Conservation (phyloP, 2,329 filamentous ascomycete species). For the Penicillium frequentans region DNA sequence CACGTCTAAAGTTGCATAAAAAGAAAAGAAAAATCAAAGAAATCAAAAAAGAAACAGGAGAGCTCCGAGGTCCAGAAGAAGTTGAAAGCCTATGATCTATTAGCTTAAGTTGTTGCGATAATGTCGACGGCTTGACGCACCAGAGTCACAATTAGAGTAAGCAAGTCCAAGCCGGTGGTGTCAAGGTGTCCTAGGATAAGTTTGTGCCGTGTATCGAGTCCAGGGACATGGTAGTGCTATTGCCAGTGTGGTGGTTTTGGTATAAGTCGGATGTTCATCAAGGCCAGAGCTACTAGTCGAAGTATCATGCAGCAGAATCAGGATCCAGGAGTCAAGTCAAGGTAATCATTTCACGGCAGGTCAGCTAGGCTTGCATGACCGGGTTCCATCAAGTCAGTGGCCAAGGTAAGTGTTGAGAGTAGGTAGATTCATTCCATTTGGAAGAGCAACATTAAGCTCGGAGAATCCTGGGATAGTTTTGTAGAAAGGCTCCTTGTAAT, state of each 20-base stretch:
- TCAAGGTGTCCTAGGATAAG: slow-evolving; percentile 10
- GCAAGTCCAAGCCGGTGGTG: slow-evolving; percentile 6
- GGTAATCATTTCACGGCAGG: slow-evolving; percentile 5
- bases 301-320: slow-evolving; percentile 1
- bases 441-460: slow-evolving; percentile 21
- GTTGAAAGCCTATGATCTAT: neutral
- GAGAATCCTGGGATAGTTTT: slow-evolving; percentile 8
- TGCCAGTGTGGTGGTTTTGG: neutral
- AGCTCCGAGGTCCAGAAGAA: slow-evolving; percentile 21
- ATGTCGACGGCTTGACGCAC: slow-evolving; percentile 11
- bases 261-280: neutral
- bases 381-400: slow-evolving; percentile 15
- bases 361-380: slow-evolving; percentile 8
- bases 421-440: slow-evolving; percentile 11
- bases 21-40: slow-evolving; percentile 7
- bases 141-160: slow-evolving; percentile 2
- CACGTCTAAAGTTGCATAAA: slow-evolving; percentile 3
- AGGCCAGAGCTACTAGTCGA: slow-evolving; percentile 9
- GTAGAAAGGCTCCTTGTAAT: slow-evolving; percentile 12
- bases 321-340: slow-evolving; percentile 8
- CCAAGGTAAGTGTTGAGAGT: slow-evolving; percentile 11
- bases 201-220: slow-evolving; percentile 2
- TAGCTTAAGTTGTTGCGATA: neutral
- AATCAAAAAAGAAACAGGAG: slow-evolving; percentile 1
- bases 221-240: neutral